Base-by-base conservation (phyloP, 352 stramenopile genomes). In the Globisporangium parvum region DNA sequence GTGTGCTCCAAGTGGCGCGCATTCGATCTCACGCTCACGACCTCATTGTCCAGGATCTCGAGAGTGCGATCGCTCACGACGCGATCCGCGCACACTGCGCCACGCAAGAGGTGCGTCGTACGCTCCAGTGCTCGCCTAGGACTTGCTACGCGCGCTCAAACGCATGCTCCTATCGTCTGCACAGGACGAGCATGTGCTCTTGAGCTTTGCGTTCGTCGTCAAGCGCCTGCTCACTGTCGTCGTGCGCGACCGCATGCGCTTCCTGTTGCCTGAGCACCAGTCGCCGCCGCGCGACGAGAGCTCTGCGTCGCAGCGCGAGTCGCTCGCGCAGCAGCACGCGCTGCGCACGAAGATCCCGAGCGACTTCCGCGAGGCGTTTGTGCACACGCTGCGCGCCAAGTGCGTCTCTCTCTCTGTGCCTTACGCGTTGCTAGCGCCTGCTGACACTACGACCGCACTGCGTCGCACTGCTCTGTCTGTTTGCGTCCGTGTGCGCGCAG, bases 181-280 rank as follows among this genome's bases (percentile, higher is more conserved):
- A 48, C 50, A 80, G 68, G 75, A 85, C 0, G 67, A 74, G 46
- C 72, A 74, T 23, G 49, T 53, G 47, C 62, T 90, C 18, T 31
- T 80, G 45, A 53, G 61, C 2, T 62, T 82, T 4, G 63, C 63
- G 42, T 52, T 63, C 9, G 65, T 70, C 14, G 46, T 88, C 28
- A 71, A 71, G 20, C 62, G 67, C 3, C 62, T 90, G 12, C 10
- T 87, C n/a, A 70, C 80, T 18, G 51, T 66, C 23, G 60, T 71
- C 10, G 51, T 81, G 10, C 77, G 79, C 11, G 67, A 80, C 12
- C 77, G 69, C 50, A 69, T 85, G 73, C 60, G 47, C 48, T 85
- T 87, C 20, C 53, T 87, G n/a, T n/a, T 84, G 24, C 65, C 71
- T 15, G 58, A 63, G 18, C 47, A 53, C 10, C 37, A 47, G 33